Conservation (phyloP, 1,284 basidiomycete species). For the Ustilago vetiveriae region DNA sequence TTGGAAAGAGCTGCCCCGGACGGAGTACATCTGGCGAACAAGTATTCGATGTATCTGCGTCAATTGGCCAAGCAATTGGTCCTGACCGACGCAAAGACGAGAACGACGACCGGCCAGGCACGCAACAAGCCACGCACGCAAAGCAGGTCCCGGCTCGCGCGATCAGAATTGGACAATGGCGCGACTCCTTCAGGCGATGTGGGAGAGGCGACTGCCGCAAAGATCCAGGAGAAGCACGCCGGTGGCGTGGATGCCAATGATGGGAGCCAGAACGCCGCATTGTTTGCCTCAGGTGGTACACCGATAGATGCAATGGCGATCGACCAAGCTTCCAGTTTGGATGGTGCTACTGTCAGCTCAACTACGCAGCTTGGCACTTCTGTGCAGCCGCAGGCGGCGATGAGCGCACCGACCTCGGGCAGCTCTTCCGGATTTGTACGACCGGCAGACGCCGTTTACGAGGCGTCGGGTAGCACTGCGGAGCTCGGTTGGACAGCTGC, state of each 20-base stretch:
- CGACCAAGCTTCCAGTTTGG: neutral
- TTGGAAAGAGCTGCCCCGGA: conserved; percentile 42
- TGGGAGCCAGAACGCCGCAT: neutral
- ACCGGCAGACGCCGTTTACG: neutral
- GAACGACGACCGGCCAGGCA: conserved; percentile 11
- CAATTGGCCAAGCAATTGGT: conserved; percentile 49
- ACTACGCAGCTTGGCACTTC: neutral
- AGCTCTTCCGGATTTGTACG: conserved; percentile 2
- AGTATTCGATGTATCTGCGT: conserved; percentile 47
- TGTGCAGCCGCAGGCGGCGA: neutral
- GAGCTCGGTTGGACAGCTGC: conserved; percentile 8
- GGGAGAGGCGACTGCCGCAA: neutral
- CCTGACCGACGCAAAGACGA: conserved; percentile 42
- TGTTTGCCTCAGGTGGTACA: neutral
- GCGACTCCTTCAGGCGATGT: conserved; percentile 4
- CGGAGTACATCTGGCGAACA: conserved; percentile 44
- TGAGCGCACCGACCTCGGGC: conserved; percentile 2
- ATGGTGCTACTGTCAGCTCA: too few relatives aligned
- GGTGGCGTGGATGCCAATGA: neutral
- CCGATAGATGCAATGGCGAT: neutral
- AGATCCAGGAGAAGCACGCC: neutral
- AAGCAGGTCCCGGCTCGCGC: conserved; percentile 8
- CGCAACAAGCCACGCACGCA: conserved; percentile 16
- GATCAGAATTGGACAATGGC: neutral
- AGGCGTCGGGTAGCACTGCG: conserved; percentile 1